Percentiles rank a stretch among this genome's conserved stretches.
Evolutionary conservation across 2,329 filamentous ascomycete species (phyloP).

Genomic region (Orbilia oligospora): DNA sequence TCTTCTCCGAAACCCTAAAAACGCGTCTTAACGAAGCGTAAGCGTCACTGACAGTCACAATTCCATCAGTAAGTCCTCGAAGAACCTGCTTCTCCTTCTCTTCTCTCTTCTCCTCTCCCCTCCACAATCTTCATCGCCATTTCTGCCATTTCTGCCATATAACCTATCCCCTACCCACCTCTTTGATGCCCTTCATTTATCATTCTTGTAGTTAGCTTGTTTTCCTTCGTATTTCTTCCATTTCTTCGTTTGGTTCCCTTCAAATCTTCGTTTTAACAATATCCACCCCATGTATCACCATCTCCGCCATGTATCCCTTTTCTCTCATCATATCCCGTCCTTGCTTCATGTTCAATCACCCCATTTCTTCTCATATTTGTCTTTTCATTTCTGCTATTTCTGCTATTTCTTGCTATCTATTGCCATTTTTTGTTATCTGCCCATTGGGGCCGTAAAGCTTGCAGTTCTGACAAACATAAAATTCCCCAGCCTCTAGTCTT

Average conservation of each 20-base stretch:
- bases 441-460: neutral
- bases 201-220: neutral
- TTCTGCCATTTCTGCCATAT: neutral
- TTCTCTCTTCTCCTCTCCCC: neutral
- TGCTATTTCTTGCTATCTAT: neutral
- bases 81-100: neutral
- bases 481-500: neutral
- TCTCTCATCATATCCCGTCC: too few species aligned
- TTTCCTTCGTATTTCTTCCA: neutral
- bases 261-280: too few species aligned
- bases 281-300: neutral
- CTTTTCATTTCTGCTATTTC: neutral
- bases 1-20: neutral
- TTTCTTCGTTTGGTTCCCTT: too few species aligned
- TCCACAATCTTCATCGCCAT: neutral
- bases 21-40: neutral
- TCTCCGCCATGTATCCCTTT: neutral
- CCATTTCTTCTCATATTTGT: too few species aligned
- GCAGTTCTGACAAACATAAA: too few species aligned
- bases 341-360: too few species aligned
- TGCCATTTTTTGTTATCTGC: neutral
- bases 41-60: neutral
- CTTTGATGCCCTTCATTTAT: neutral
- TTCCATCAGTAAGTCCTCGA: neutral
- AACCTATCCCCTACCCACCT: too few species aligned